Evolutionary conservation across 805 yeast genomes (phyloP), one percentile per base, ranked within the genome.

Genomic region (Kodamaea neixiangensis): DNA sequence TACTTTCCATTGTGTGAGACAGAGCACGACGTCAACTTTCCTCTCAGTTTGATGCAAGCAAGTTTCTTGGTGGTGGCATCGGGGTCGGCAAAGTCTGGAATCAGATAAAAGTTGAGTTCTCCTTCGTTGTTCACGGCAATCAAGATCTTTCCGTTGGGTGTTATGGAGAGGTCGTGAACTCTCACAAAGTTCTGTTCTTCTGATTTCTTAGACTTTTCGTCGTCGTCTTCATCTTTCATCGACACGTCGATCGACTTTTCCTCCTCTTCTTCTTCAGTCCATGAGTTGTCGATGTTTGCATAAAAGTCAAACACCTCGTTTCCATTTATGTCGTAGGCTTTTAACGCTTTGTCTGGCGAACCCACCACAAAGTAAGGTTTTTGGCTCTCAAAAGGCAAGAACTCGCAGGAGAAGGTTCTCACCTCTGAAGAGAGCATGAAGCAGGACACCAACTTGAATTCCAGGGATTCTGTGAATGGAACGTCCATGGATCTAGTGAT

Each of bases 141-240:
- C 53, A 90, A 63, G 40, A 78, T 67, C 51, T 77, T 78, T 11
- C 87, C 88, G 61, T 87, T 83, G 9, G 80, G 79, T 0, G 89
- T 75, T 1, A 90, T 74, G 6, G 87, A 81, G 50, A 89, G 65
- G 62, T 87, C 94, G 57, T 85, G 85, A 15, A 88, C 80, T 44
- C 93, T 67, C 48, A 71, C 69, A 53, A 73, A 73, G 61, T 57
- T 63, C 21, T 53, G 57, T 44, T 63, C 62, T 20, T 48, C 51
- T 14, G 4, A 20, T 19, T 34, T 52, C 40, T n/a, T 40, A 10
- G 45, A 25, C 7, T 19, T 44, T 7, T 46, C 53, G 5, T 46
- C 51, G n/a, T 47, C 50, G 10, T 19, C 46, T 9, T 46, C 50
- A 9, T 48, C 54, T 21, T 44, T 47, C 55, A 47, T 53, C 9